Percentiles rank a stretch among this genome's conserved stretches.
phyloP scores from a whole-genome alignment of 768 basidiomycete genomes.

The Suillus tomentosus region DNA sequence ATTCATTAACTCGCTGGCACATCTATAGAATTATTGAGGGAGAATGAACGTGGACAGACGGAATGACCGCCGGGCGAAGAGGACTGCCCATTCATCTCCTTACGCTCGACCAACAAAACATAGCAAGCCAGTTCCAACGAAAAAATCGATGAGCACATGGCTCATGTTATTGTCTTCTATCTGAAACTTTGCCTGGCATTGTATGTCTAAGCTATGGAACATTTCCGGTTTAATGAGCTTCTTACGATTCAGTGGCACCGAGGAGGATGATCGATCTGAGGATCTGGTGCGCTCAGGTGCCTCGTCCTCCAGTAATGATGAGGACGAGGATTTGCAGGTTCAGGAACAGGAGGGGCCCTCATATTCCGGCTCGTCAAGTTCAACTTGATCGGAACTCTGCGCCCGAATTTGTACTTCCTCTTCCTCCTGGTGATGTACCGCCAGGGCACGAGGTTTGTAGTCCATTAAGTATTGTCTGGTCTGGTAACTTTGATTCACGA shows the following conservation, averaged over 20 bases:
- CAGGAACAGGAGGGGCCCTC: conserved; percentile 25
- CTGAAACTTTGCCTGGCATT: conserved; percentile 16
- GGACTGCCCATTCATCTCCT: conserved; percentile 47
- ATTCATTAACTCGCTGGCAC: conserved; percentile 8
- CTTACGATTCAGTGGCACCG: conserved; percentile 41
- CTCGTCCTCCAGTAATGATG: conserved; percentile 24
- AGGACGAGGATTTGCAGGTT: conserved; percentile 21
- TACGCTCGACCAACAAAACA: conserved; percentile 51
- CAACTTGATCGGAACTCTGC: conserved; percentile 19
- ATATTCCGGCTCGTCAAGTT: conserved; percentile 25
- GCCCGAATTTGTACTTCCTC: conserved; percentile 17
- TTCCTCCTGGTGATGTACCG: conserved; percentile 16
- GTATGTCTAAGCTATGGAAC: conserved; percentile 46
- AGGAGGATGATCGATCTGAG: conserved; percentile 26
- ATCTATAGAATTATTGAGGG: conserved; percentile 13
- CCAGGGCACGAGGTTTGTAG: conserved; percentile 6
- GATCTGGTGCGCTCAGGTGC: conserved; percentile 18
- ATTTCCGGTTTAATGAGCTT: conserved; percentile 50
- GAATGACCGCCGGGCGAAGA: conserved; percentile 41
- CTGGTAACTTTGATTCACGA: neutral
- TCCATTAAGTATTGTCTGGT: neutral
- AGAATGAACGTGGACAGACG: conserved; percentile 62
- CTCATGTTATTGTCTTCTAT: neutral
- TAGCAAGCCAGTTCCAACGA: conserved; percentile 28
- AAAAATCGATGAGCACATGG: conserved; percentile 49